Evolutionary conservation across 73 alveolate genomes (phyloP).

Genomic region (Halteria grandinella): DNA sequence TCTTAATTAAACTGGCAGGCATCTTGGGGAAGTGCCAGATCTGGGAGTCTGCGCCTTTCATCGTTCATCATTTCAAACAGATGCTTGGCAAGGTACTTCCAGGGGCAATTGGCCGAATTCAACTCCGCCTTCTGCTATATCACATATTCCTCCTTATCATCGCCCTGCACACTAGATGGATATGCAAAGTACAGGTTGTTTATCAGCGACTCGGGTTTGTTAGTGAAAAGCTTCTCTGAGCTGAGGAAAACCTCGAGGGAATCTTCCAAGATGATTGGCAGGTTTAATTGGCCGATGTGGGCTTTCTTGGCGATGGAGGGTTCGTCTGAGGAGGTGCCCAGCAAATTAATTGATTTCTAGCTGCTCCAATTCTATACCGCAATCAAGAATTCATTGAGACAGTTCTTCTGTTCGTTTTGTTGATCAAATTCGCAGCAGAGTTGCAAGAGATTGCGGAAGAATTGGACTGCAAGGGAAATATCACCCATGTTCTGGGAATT

Average conservation of each 20-base stretch:
- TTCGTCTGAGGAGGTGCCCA: too few species aligned
- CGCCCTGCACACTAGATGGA: too few species aligned
- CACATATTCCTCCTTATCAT: constrained; percentile 35
- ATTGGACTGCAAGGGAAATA: constrained; percentile 37
- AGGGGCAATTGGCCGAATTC: constrained; percentile 44
- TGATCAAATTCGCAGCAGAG: constrained; percentile 72
- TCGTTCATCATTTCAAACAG: constrained; percentile 48
- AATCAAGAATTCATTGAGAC: constrained; percentile 50
- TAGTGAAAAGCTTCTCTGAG: constrained; percentile 52
- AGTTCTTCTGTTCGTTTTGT: constrained; percentile 32
- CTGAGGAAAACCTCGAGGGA: constrained; percentile 56
- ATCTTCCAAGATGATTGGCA: constrained; percentile 64
- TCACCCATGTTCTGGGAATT: constrained; percentile 51
- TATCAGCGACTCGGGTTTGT: constrained; percentile 21
- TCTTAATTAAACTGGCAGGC: constrained; percentile 34
- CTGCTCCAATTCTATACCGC: constrained; percentile 56
- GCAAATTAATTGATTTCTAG: background rate
- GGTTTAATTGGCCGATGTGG: constrained; percentile 58
- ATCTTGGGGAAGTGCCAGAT: too few species aligned
- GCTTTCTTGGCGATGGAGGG: too few species aligned
- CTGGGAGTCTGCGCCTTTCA: background rate
- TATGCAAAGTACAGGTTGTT: constrained; percentile 13
- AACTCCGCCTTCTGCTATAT: constrained; percentile 33
- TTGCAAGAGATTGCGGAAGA: constrained; percentile 65
- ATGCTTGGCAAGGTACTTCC: constrained; percentile 47